Percentiles rank a stretch among this genome's conserved stretches.
These are phyloP conservation scores for Gossypium raimondii DNA, from an alignment of 345 rosid species.

Conservation along the genomic window DNA sequence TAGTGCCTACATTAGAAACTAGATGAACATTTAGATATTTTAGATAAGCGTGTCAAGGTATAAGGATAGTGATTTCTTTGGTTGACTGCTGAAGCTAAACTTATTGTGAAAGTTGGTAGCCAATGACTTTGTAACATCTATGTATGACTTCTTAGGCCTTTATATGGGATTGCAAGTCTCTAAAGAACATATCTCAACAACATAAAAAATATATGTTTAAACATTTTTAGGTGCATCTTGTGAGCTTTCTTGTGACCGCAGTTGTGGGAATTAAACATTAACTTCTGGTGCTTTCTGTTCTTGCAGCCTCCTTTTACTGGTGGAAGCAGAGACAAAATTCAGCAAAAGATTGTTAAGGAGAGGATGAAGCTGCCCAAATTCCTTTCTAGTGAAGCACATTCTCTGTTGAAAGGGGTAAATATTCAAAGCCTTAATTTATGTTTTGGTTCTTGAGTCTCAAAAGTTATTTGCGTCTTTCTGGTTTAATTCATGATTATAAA, in stretches of 20 bases:
- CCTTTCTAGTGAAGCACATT: constrained; percentile 74
- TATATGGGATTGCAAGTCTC: not conserved
- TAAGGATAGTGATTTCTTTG: not conserved
- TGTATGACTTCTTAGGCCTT: not conserved
- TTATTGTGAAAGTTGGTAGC: not conserved
- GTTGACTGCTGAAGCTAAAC: not conserved
- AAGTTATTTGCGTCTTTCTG: not conserved
- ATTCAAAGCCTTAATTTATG: constrained; percentile 5
- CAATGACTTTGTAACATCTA: not conserved
- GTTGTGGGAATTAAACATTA: not conserved
- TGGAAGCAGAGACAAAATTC: constrained; percentile 59
- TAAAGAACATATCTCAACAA: not conserved
- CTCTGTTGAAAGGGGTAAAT: constrained; percentile 75
- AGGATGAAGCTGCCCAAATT: constrained; percentile 69
- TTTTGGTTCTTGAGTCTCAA: not conserved
- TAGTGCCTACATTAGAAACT: not conserved
- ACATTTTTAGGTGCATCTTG: not conserved
- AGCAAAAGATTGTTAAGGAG: constrained; percentile 76
- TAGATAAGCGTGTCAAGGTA: not conserved
- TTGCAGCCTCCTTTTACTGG: constrained; percentile 79
- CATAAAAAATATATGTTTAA: too few species aligned
- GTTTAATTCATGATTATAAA: not conserved
- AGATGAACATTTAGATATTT: not conserved
- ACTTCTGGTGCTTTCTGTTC: constrained; percentile 6
- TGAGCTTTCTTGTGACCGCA: not conserved